A percentile compares a stretch with the other conserved stretches of the same genome.
Evolutionary conservation across 2,329 filamentous ascomycete species (phyloP).

Genomic region (Botrytis fabae): DNA sequence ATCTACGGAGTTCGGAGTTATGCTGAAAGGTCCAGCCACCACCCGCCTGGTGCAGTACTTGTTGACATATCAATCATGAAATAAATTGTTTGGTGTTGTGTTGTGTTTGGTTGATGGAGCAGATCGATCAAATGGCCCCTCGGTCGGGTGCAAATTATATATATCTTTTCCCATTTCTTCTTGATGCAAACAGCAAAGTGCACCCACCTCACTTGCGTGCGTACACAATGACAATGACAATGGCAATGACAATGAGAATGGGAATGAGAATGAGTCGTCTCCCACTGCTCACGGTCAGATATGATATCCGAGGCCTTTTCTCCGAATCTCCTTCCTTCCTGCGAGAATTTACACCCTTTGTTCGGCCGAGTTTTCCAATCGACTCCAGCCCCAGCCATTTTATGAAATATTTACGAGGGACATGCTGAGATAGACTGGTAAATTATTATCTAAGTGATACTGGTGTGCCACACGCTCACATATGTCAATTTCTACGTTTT

Average conservation of each 20-base stretch:
- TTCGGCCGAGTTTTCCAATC: constrained; percentile 2
- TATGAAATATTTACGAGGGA: neutral
- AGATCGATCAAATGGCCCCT: neutral
- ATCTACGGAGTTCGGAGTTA: neutral
- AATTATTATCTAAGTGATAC: neutral
- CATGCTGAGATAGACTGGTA: neutral
- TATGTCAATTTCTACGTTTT: neutral
- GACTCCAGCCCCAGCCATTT: constrained; percentile 12
- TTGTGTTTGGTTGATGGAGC: neutral
- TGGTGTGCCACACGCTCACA: neutral
- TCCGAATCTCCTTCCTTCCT: neutral
- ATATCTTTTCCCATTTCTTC: neutral
- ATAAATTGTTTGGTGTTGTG: neutral
- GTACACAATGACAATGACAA: neutral
- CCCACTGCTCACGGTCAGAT: neutral
- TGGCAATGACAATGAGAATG: neutral
- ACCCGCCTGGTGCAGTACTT: neutral
- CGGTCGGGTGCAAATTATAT: neutral
- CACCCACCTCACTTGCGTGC: no score
- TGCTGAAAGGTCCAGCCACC: neutral
- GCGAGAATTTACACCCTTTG: neutral
- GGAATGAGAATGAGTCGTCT: neutral
- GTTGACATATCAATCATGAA: neutral
- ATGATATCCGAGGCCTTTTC: neutral
- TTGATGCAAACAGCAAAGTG: neutral